Evolutionary conservation across 176 grass and related monocot genomes (phyloP).

Genomic region (Raddia guianensis): DNA sequence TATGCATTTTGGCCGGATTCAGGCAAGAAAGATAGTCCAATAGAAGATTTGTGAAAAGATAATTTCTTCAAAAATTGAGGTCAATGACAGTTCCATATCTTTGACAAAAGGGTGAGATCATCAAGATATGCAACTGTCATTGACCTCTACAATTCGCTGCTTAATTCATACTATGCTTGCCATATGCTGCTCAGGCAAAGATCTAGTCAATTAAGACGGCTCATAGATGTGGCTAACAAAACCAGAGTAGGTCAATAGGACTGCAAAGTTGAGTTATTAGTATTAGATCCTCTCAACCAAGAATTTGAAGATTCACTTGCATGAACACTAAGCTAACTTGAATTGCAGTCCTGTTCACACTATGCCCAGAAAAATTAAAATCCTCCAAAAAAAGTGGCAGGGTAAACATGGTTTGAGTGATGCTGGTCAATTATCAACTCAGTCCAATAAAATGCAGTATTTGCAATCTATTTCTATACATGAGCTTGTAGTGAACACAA

Average conservation of each 20-base stretch:
- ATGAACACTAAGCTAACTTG: background rate
- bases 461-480: background rate
- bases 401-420: background rate
- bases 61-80: no score
- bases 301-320: background rate
- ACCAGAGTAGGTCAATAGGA: background rate
- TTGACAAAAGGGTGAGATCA: no score
- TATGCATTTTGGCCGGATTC: no score
- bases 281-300: background rate
- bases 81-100: no score
- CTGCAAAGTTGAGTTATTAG: background rate
- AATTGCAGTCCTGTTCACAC: background rate
- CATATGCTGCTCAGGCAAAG: no score
- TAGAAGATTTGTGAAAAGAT: no score
- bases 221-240: background rate
- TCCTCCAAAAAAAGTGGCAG: background rate
- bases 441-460: background rate
- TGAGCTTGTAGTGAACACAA: background rate
- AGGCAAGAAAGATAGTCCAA: no score
- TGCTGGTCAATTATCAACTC: background rate
- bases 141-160: no score
- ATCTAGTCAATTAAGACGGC: background rate
- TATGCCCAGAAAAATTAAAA: background rate
- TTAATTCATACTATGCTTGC: no score
- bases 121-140: no score